phyloP scores from a whole-genome alignment of 73 alveolate genomes.

The Symbiodinium natans region DNA sequence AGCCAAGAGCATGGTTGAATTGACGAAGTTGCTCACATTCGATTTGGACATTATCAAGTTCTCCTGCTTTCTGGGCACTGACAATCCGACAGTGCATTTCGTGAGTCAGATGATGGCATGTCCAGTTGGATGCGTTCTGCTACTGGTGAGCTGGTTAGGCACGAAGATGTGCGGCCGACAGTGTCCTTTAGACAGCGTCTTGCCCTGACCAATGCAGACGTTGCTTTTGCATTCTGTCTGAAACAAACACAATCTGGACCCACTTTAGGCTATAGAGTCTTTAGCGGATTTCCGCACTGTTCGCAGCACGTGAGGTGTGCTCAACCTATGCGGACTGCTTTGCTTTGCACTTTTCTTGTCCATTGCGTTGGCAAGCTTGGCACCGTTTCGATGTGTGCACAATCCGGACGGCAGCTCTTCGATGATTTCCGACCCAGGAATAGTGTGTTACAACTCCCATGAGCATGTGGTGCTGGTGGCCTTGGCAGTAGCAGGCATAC shows the following conservation, averaged over 20 bases:
- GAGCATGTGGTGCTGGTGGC: constrained; percentile 4
- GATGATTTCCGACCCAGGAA: constrained; percentile 72
- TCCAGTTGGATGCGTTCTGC: constrained; percentile 33
- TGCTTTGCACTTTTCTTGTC: constrained; percentile 33
- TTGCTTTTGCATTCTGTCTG: too few species aligned
- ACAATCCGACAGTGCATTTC: constrained; percentile 15
- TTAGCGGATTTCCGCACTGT: too few species aligned
- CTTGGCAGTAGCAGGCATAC: constrained; percentile 40
- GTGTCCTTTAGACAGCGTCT: constrained; percentile 14
- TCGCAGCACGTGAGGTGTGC: too few species aligned
- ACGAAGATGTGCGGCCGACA: constrained; percentile 64
- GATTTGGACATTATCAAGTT: constrained; percentile 39
- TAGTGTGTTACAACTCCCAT: constrained; percentile 20
- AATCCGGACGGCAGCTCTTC: constrained; percentile 57
- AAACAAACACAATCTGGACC: too few species aligned
- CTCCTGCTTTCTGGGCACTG: constrained; percentile 39
- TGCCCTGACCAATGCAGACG: too few species aligned
- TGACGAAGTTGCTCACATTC: constrained; percentile 8
- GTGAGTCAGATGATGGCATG: constrained; percentile 23
- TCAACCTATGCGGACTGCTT: constrained; percentile 50
- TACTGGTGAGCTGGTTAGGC: constrained; percentile 6
- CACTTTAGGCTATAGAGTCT: too few species aligned
- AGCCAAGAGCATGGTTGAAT: not conserved
- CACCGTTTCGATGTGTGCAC: constrained; percentile 29
- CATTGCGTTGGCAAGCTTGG: constrained; percentile 10